Conservation (phyloP, 2,329 filamentous ascomycete species). For the Tolypocladium pustulatum region DNA sequence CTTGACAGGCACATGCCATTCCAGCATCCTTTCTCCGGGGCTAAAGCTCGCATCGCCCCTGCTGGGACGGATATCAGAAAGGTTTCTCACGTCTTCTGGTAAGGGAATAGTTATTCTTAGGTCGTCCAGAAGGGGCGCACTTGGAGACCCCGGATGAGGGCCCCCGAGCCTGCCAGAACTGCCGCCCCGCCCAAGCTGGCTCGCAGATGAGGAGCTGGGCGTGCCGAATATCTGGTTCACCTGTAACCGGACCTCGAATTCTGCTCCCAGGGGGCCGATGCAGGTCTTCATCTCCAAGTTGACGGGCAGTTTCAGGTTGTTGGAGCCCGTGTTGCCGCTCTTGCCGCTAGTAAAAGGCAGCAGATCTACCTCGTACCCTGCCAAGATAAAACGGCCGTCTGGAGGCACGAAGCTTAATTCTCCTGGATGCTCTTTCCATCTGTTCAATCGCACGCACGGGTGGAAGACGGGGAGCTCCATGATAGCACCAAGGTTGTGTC, state of each 20-base stretch:
- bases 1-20: constrained; percentile 76
- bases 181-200: constrained; percentile 30
- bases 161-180: constrained; percentile 29
- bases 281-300: constrained; percentile 72
- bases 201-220: constrained; percentile 21
- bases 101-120: constrained; percentile 70
- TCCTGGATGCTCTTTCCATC: constrained; percentile 81
- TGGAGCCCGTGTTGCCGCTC: constrained; percentile 41
- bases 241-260: constrained; percentile 79
- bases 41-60: constrained; percentile 78
- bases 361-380: constrained; percentile 88
- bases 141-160: constrained; percentile 41
- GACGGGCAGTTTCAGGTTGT: constrained; percentile 70
- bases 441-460: constrained; percentile 81
- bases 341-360: constrained; percentile 58
- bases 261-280: constrained; percentile 62
- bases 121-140: constrained; percentile 60
- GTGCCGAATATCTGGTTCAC: constrained; percentile 54
- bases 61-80: constrained; percentile 71
- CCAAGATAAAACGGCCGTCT: constrained; percentile 86
- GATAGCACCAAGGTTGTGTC: constrained; percentile 60
- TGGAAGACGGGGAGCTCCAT: constrained; percentile 91
- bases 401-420: constrained; percentile 94
- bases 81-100: constrained; percentile 66
- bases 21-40: constrained; percentile 58